Evolutionary conservation across 129 eudicot genomes (phyloP).

Genomic region (Lactuca saligna): DNA sequence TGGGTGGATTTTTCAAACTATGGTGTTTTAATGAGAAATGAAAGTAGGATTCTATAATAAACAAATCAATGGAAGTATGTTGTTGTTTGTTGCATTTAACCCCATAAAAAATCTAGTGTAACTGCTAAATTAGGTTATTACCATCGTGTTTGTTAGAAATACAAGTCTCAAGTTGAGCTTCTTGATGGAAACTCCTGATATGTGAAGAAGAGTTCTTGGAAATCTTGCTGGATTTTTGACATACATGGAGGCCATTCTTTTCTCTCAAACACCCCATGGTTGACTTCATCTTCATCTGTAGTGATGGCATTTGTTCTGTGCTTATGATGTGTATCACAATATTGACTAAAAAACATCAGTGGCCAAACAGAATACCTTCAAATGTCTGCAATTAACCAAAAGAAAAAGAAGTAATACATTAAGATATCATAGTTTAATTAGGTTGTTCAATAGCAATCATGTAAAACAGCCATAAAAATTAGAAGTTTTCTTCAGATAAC

Average conservation of each 20-base stretch:
- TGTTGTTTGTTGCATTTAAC: too few species aligned
- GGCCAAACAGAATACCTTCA: constrained; percentile 35
- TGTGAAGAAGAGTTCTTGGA: constrained; percentile 55
- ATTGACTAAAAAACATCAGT: constrained; percentile 43
- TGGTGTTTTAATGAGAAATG: too few species aligned
- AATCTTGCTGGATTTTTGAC: constrained; percentile 69
- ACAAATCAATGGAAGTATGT: too few species aligned
- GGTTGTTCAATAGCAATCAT: background rate
- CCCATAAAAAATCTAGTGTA: background rate
- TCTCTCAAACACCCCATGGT: constrained; percentile 61
- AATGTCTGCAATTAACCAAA: constrained; percentile 28
- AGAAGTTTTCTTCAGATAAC: background rate
- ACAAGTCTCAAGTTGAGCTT: constrained; percentile 34
- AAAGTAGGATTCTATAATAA: too few species aligned
- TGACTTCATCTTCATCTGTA: constrained; percentile 89
- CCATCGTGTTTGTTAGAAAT: constrained; percentile 51
- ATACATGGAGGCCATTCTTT: constrained; percentile 68
- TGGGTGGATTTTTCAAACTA: too few species aligned
- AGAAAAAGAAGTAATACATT: background rate
- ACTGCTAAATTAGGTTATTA: constrained; percentile 27
- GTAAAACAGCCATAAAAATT: background rate
- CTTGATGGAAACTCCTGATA: constrained; percentile 40
- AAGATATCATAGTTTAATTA: constrained; percentile 11
- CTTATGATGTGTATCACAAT: constrained; percentile 27
- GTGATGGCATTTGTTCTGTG: constrained; percentile 86